A percentile compares a stretch with the other conserved stretches of the same genome.
Evolutionary conservation across 148 eudicot genomes (phyloP).

Genomic region (Rhododendron griersonianum): DNA sequence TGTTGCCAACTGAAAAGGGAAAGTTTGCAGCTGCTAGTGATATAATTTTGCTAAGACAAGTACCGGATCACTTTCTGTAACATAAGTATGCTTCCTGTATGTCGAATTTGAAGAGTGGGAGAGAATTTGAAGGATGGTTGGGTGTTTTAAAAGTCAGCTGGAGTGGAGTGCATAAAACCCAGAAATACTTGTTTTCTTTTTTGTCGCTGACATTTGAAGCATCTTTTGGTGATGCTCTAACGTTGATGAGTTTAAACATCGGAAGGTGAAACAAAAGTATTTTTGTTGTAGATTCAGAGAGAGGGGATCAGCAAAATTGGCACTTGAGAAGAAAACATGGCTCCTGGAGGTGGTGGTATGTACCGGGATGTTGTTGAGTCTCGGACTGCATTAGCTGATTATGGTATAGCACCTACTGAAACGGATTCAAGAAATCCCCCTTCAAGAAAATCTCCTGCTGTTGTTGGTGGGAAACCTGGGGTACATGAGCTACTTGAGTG

Average conservation of each 20-base stretch:
- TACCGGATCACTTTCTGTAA: neutral
- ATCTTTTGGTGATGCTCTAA: neutral
- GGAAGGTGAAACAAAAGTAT: slow-evolving; percentile 4
- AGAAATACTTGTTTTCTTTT: neutral
- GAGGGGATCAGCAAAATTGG: neutral
- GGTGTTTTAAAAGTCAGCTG: neutral
- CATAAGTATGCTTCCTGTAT: neutral
- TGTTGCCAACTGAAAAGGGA: neutral
- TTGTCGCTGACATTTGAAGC: neutral
- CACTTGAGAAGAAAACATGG: slow-evolving; percentile 29
- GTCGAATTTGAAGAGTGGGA: neutral
- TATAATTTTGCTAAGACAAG: neutral
- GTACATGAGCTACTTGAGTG: slow-evolving; percentile 64
- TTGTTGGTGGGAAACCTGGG: slow-evolving; percentile 25
- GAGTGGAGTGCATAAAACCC: neutral
- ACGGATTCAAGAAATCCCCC: slow-evolving; percentile 26
- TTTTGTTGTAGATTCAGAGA: neutral
- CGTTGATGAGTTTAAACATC: neutral
- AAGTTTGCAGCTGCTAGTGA: neutral
- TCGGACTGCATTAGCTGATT: slow-evolving; percentile 24
- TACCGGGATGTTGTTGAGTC: slow-evolving; percentile 33
- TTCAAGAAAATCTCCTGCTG: slow-evolving; percentile 22
- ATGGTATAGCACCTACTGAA: slow-evolving; percentile 33
- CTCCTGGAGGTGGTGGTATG: slow-evolving; percentile 36
- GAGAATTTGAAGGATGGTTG: neutral